Evolutionary conservation across 805 yeast species (phyloP).

Genomic region (Teunomyces stri): DNA sequence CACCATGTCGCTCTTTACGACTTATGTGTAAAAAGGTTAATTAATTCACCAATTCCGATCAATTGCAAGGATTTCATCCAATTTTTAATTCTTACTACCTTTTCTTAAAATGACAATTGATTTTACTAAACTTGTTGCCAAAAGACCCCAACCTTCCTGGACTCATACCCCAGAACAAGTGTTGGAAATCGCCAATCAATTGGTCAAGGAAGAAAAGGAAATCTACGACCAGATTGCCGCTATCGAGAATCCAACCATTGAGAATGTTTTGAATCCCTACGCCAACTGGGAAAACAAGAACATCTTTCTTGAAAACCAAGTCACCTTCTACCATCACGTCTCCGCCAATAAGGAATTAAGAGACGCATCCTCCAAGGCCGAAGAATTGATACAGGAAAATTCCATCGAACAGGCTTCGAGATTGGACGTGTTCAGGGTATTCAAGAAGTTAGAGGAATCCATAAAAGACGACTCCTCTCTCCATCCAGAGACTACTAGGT

Average conservation of each 20-base stretch:
- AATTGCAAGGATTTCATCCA: too few relatives aligned
- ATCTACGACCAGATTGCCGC: conserved; percentile 56
- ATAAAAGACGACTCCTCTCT: conserved; percentile 23
- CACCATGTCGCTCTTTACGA: neutral
- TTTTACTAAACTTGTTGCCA: conserved; percentile 3
- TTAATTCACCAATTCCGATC: neutral
- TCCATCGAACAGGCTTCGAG: conserved; percentile 65
- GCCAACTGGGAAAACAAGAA: conserved; percentile 51
- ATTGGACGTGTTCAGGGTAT: conserved; percentile 58
- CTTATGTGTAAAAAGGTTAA: neutral
- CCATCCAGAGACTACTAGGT: conserved; percentile 56
- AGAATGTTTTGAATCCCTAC: conserved; percentile 52
- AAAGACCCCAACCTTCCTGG: conserved; percentile 41
- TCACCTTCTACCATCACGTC: conserved; percentile 72
- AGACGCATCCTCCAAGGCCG: conserved; percentile 67
- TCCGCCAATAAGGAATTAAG: conserved; percentile 63
- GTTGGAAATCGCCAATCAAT: conserved; percentile 37
- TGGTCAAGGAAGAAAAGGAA: conserved; percentile 42
- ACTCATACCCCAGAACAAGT: conserved; percentile 53
- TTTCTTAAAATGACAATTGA: conserved; percentile 5
- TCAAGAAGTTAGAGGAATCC: conserved; percentile 49
- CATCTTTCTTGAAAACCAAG: conserved; percentile 44
- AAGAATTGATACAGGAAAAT: conserved; percentile 52
- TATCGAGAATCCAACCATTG: conserved; percentile 51
- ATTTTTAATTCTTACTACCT: neutral